Evolutionary conservation across 768 basidiomycete species (phyloP), one percentile per base, ranked within the genome.

Genomic region (Rhodotorula diobovata): DNA sequence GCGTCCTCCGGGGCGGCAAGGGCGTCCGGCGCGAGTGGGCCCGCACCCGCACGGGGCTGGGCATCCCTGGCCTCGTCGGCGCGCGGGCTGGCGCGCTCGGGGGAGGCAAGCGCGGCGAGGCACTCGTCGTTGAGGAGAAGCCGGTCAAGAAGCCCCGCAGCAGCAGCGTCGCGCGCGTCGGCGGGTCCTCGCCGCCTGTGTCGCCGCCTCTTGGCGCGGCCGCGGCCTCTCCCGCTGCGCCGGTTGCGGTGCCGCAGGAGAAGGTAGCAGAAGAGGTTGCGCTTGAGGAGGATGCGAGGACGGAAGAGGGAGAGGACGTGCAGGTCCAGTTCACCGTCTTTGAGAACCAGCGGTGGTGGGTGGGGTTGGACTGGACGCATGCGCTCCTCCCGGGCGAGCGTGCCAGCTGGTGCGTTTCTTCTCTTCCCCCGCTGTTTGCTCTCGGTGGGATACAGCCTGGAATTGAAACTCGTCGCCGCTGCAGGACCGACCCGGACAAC

Each of bases 331-430:
- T 80, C 34, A 78, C 76, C 32, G 72, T 79, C 14, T 77, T 77
- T 64, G 79, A 80, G 66, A 80, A 80, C 46, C 79, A 80, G 70
- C 51, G 79, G 41, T 80, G 79, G 79, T 83, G 83, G 83, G 80
- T 83, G 72, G 83, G 81, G 5, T 66, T 83, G 15, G 82, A 83
- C 67, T 83, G 82, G 82, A 83, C 82, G 25, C 80, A 80, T 16
- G 82, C 83, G 2, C 72, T 83, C 8, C 74, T 83, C 3, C 83
- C 83, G 0, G 80, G 82, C 63, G 83, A 83, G 74, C 73, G 82
- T 32, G 81, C 83, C 2, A 79, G 79, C 45, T 83, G 83, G 83
- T 80, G 45, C 53, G 72, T 66, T 37, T 18, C 11, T 28, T 34
- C 23, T 34, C 20, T 32, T 60, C 37, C 25, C 9, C 12, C 28